Evolutionary conservation across 2,329 filamentous ascomycete genomes (phyloP).

Genomic region (Fusarium staphyleae): DNA sequence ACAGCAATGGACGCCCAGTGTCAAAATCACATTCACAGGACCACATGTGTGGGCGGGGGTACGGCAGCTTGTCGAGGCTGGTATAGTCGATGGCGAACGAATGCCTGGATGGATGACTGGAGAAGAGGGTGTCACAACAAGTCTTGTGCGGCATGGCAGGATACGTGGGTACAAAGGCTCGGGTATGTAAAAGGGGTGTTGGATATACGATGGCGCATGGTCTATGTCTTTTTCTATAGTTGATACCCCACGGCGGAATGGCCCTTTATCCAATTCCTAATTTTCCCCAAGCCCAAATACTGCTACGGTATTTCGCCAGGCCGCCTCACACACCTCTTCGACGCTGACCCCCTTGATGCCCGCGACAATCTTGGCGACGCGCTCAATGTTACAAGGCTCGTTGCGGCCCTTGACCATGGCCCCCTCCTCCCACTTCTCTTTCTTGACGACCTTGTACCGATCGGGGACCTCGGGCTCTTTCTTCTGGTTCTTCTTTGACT

Average conservation of each 20-base stretch:
- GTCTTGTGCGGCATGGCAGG: slow-evolving; percentile 71
- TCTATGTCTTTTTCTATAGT: slow-evolving; percentile 41
- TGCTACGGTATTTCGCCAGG: slow-evolving; percentile 80
- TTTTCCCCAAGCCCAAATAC: slow-evolving; percentile 74
- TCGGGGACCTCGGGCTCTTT: slow-evolving; percentile 72
- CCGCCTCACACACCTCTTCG: slow-evolving; percentile 84
- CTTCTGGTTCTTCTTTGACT: slow-evolving; percentile 60
- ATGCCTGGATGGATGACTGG: slow-evolving; percentile 95
- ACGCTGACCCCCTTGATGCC: slow-evolving; percentile 80
- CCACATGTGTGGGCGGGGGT: slow-evolving; percentile 82
- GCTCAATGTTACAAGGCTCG: slow-evolving; percentile 85
- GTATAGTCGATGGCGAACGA: slow-evolving; percentile 74
- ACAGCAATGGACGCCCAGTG: slow-evolving; percentile 44
- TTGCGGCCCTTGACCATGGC: slow-evolving; percentile 94
- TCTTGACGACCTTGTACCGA: slow-evolving; percentile 86
- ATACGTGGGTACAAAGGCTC: slow-evolving; percentile 66
- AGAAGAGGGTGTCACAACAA: slow-evolving; percentile 79
- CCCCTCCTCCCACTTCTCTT: slow-evolving; percentile 90
- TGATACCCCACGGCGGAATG: slow-evolving; percentile 42
- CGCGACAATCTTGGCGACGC: slow-evolving; percentile 88
- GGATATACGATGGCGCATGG: slow-evolving; percentile 29
- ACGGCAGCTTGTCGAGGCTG: slow-evolving; percentile 77
- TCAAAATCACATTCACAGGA: slow-evolving; percentile 75
- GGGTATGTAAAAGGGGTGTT: slow-evolving; percentile 51
- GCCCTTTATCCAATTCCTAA: slow-evolving; percentile 24